A percentile compares a stretch with the other conserved stretches of the same genome.
phyloP scores from a whole-genome alignment of 345 rosid genomes.

The Triadica sebifera region DNA sequence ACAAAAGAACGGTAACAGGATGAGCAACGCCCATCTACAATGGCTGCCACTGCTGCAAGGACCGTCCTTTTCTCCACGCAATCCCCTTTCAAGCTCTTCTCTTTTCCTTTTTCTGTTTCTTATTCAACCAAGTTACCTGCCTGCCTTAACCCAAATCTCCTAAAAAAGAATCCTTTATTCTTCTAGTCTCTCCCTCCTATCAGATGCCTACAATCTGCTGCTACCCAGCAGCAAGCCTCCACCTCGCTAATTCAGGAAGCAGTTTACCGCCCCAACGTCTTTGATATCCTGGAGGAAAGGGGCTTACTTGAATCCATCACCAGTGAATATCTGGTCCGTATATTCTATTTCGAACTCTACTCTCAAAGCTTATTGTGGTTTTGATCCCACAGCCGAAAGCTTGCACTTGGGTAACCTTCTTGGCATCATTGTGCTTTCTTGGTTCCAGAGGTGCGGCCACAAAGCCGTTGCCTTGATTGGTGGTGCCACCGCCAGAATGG shows the following conservation, averaged over 20 bases:
- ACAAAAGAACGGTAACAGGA: not conserved
- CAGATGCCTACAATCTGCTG: constrained; percentile 29
- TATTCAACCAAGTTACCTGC: constrained; percentile 19
- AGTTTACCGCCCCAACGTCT: constrained; percentile 44
- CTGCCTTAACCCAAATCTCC: constrained; percentile 17
- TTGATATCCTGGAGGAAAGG: constrained; percentile 71
- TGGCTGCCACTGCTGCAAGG: constrained; percentile 31
- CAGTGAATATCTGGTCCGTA: constrained; percentile 66
- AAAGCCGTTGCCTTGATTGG: constrained; percentile 81
- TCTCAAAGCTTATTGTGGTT: constrained; percentile 81
- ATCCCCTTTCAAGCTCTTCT: constrained; percentile 30
- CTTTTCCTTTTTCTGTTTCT: constrained; percentile 27
- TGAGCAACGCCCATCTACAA: not conserved
- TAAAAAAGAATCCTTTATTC: constrained; percentile 19
- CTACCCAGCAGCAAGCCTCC: constrained; percentile 24
- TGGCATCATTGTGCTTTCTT: constrained; percentile 86
- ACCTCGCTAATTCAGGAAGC: constrained; percentile 26
- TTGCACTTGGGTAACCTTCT: constrained; percentile 90
- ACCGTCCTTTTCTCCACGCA: constrained; percentile 32
- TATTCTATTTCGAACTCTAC: constrained; percentile 41
- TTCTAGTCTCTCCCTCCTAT: constrained; percentile 24
- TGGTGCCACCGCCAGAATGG: constrained; percentile 89
- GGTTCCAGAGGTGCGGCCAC: constrained; percentile 94
- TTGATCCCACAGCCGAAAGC: constrained; percentile 94
- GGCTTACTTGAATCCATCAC: constrained; percentile 83